Base-by-base conservation (phyloP, 306 rosid species). In the Castanea sativa region DNA sequence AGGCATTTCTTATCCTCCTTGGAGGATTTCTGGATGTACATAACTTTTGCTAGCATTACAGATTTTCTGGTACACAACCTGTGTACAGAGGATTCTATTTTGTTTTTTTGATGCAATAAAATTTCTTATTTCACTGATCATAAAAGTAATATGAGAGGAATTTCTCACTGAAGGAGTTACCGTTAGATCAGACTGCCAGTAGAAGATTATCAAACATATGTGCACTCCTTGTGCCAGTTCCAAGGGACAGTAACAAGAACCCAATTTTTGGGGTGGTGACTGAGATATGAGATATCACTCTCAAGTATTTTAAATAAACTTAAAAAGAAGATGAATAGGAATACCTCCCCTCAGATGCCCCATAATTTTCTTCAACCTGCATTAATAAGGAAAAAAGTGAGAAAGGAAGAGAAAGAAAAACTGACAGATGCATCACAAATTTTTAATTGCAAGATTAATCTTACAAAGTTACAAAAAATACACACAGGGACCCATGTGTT, bases 331-430 rank as follows among this genome's bases (percentile, higher is more conserved):
- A 43, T 60, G 16, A 38, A 20, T 73, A 73, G n/a, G 5, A 71
- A 69, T 77, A 86, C 91, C 89, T 88, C 79, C 64, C 67, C 71
- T 70, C 43, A 51, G 51, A 29, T 77, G 81, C 80, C 23, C 64
- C 79, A 73, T 84, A 64, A 67, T 58, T 58, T 78, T 74, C 86
- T 83, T 55, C 78, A 73, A 76, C 67, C 89, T 88, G 84, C 89
- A 81, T 73, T 30, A 12, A 58, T 52, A 69, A 60, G 63, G 20
- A 3, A 77, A 57, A 19, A 29, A 58, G 58, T 57, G 75, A 78
- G 53, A 30, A 59, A 56, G 21, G 20, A 19, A 58, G 21, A 23
- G 49, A 20, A 10, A 35, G 32, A n/a, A 67, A 56, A 56, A 72
- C 41, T 51, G 73, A 13, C 19, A 56, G 58, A 60, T 32, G 33